Evolutionary conservation across 2,329 filamentous ascomycete species (phyloP).

Genomic region (Huntiella abstrusa): DNA sequence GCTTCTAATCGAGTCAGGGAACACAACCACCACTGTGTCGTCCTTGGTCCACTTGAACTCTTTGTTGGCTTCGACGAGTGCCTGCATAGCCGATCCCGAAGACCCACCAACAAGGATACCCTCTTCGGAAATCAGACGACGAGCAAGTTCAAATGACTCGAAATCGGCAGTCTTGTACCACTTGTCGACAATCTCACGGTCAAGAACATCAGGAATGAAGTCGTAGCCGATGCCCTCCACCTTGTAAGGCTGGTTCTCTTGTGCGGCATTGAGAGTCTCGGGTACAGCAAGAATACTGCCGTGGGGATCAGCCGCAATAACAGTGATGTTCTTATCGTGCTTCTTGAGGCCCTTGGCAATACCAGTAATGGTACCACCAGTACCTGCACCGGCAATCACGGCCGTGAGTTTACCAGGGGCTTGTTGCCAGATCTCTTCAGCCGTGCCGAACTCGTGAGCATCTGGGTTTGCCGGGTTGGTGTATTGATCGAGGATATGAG

Average conservation of each 20-base stretch:
- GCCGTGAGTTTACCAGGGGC: slow-evolving; percentile 66
- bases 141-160: slow-evolving; percentile 78
- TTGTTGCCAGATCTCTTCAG: slow-evolving; percentile 90
- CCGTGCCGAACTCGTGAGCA: slow-evolving; percentile 85
- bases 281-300: slow-evolving; percentile 83
- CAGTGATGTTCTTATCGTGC: slow-evolving; percentile 68
- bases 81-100: slow-evolving; percentile 79
- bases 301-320: slow-evolving; percentile 81
- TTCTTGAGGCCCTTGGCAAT: slow-evolving; percentile 71
- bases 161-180: slow-evolving; percentile 98
- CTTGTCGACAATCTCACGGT: slow-evolving; percentile 61
- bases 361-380: slow-evolving; percentile 87
- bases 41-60: slow-evolving; percentile 62
- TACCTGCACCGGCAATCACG: slow-evolving; percentile 81
- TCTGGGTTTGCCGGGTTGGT: slow-evolving; percentile 77
- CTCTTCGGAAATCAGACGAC: slow-evolving; percentile 81
- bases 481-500: slow-evolving; percentile 95
- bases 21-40: slow-evolving; percentile 74
- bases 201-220: slow-evolving; percentile 86
- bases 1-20: slow-evolving; percentile 91
- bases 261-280: slow-evolving; percentile 57
- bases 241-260: slow-evolving; percentile 76
- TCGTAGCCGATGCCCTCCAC: slow-evolving; percentile 98
- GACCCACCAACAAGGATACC: slow-evolving; percentile 85
- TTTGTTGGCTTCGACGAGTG: slow-evolving; percentile 55